phyloP scores from a whole-genome alignment of 1,284 basidiomycete genomes.

The Cryptococcus sp. region DNA sequence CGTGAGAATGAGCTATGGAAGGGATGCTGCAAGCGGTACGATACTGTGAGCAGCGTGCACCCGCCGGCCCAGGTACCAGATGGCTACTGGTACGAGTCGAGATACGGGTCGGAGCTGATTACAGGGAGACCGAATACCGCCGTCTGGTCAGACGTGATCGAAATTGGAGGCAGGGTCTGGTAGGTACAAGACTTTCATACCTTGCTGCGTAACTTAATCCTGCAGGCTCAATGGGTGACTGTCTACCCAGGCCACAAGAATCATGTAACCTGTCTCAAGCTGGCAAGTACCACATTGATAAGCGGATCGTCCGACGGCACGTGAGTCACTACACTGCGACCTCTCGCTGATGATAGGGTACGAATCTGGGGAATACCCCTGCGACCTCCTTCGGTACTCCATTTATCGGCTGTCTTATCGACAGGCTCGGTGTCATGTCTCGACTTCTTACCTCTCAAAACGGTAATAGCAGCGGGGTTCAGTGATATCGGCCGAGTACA shows the following conservation, averaged over 20 bases:
- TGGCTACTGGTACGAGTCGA: no score
- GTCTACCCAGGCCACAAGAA: conserved; percentile 79
- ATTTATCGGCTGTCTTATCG: conserved; percentile 51
- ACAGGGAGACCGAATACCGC: conserved; percentile 70
- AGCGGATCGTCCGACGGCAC: conserved; percentile 82
- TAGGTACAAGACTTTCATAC: conserved; percentile 2
- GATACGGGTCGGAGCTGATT: no score
- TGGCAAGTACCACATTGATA: conserved; percentile 65
- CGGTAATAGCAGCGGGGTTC: conserved; percentile 85
- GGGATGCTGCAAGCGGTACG: conserved; percentile 6
- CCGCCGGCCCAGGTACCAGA: no score
- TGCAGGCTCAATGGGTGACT: conserved; percentile 67
- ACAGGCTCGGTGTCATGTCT: conserved; percentile 82
- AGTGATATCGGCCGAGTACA: conserved; percentile 82
- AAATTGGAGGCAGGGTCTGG: conserved; percentile 59
- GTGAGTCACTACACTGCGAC: conserved; percentile 16
- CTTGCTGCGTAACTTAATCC: neutral
- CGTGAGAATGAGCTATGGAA: conserved; percentile 72
- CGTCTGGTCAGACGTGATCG: conserved; percentile 78
- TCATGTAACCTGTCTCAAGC: conserved; percentile 77
- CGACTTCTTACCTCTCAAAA: conserved; percentile 76
- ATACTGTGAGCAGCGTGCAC: no score
- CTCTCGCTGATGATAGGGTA: conserved; percentile 54
- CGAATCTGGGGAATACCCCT: conserved; percentile 80
- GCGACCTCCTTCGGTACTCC: conserved; percentile 58